phyloP scores from a whole-genome alignment of 192 early-diverging fungal genomes.

The Obelidium mucronatum region DNA sequence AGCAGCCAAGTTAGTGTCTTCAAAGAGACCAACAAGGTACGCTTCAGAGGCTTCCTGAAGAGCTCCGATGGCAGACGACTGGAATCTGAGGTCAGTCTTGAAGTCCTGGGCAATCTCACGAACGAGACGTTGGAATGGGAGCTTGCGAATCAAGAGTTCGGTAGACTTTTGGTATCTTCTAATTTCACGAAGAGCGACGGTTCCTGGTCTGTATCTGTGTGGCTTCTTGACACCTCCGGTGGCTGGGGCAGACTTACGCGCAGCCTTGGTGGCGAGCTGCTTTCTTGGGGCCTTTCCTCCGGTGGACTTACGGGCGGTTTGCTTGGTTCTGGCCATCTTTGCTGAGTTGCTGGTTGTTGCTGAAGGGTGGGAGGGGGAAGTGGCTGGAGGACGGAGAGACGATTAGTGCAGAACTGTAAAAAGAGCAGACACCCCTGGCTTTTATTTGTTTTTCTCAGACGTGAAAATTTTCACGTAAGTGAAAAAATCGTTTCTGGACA shows the following conservation, averaged over 20 bases:
- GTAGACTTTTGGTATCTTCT: constrained; percentile 84
- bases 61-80: constrained; percentile 97
- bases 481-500: background rate
- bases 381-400: background rate
- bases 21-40: constrained; percentile 76
- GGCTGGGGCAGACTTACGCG: constrained; percentile 90
- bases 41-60: constrained; percentile 98
- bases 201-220: constrained; percentile 76
- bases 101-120: constrained; percentile 99
- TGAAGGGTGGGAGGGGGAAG: too few relatives aligned
- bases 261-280: constrained; percentile 92
- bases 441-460: background rate
- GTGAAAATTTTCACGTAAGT: background rate
- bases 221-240: constrained; percentile 56
- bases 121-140: constrained; percentile 89
- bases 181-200: constrained; percentile 85
- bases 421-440: background rate
- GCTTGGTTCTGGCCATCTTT: constrained; percentile 82
- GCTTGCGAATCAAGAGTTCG: constrained; percentile 79
- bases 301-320: constrained; percentile 98
- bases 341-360: constrained; percentile 16
- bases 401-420: background rate
- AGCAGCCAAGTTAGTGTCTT: constrained; percentile 94
- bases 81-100: constrained; percentile 99
- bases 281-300: constrained; percentile 98